Conservation (phyloP, 306 rosid genomes). For the Glycine soja region DNA sequence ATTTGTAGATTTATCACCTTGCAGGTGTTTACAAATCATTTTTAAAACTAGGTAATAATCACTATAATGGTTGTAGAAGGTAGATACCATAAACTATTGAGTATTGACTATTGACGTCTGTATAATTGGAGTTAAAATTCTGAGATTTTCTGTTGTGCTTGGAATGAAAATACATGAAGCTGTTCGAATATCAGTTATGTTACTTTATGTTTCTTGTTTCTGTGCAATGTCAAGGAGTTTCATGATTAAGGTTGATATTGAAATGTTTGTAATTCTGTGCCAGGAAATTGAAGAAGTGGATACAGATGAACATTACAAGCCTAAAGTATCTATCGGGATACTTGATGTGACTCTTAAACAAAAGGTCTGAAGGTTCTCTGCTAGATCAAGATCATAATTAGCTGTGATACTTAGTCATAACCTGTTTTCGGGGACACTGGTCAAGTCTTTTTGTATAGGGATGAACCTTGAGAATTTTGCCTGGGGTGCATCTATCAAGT, state of each 20-base stretch:
- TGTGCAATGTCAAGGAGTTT: slow-evolving; percentile 29
- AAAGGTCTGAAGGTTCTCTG: slow-evolving; percentile 52
- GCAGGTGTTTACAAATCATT: slow-evolving; percentile 6
- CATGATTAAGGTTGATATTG: slow-evolving; percentile 41
- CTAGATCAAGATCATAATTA: slow-evolving; percentile 38
- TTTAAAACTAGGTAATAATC: not conserved
- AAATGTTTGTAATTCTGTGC: slow-evolving; percentile 30
- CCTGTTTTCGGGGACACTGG: slow-evolving; percentile 37
- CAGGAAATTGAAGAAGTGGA: slow-evolving; percentile 94
- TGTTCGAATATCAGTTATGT: slow-evolving; percentile 9
- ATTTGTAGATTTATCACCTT: not conserved
- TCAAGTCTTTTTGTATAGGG: slow-evolving; percentile 41
- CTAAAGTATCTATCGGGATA: slow-evolving; percentile 75
- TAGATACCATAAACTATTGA: not conserved
- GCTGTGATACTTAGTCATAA: slow-evolving; percentile 18
- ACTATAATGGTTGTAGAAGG: slow-evolving; percentile 6
- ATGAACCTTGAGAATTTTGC: slow-evolving; percentile 38
- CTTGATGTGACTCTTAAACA: slow-evolving; percentile 70
- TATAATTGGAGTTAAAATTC: slow-evolving; percentile 4
- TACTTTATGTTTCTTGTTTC: slow-evolving; percentile 2
- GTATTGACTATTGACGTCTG: not conserved
- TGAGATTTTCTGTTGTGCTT: not conserved
- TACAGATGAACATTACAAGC: slow-evolving; percentile 90
- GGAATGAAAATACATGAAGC: slow-evolving; percentile 1
- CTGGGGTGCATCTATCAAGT: slow-evolving; percentile 37